Evolutionary conservation across 805 yeast species (phyloP).

Genomic region (Yamadazyma insecticola): DNA sequence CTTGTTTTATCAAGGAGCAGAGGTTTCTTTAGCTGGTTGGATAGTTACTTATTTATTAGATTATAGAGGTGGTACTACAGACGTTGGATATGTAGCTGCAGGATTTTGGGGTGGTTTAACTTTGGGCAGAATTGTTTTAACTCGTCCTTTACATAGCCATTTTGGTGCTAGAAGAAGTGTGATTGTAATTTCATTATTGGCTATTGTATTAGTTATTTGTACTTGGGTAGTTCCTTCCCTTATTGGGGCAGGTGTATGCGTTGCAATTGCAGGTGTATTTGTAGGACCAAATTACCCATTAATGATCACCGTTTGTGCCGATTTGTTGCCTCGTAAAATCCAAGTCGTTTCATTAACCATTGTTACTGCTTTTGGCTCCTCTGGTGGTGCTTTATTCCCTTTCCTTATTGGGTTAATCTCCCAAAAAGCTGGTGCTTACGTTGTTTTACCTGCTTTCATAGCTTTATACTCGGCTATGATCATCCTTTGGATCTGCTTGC

Average conservation of each 20-base stretch:
- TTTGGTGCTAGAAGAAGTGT: slow-evolving; percentile 46
- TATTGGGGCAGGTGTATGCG: slow-evolving; percentile 42
- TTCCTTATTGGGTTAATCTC: slow-evolving; percentile 48
- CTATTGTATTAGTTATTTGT: slow-evolving; percentile 36
- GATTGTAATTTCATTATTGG: slow-evolving; percentile 23
- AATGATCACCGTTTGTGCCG: slow-evolving; percentile 41
- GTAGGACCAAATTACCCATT: slow-evolving; percentile 65
- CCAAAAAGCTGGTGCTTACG: slow-evolving; percentile 42
- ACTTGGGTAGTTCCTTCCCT: slow-evolving; percentile 47
- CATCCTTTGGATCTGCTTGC: slow-evolving; percentile 14
- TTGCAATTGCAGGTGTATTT: slow-evolving; percentile 51
- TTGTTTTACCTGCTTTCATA: slow-evolving; percentile 45
- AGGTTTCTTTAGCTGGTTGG: slow-evolving; percentile 71
- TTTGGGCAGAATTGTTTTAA: slow-evolving; percentile 52
- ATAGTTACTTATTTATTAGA: slow-evolving; percentile 58
- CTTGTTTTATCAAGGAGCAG: slow-evolving; percentile 65
- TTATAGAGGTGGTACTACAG: slow-evolving; percentile 44
- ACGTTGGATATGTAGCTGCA: slow-evolving; percentile 61
- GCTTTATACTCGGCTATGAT: slow-evolving; percentile 31
- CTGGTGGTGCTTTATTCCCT: slow-evolving; percentile 55
- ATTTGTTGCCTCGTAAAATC: slow-evolving; percentile 46
- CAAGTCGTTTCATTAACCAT: slow-evolving; percentile 48
- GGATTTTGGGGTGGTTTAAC: slow-evolving; percentile 74
- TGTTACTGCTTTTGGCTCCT: slow-evolving; percentile 53
- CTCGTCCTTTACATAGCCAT: slow-evolving; percentile 32